Evolutionary conservation across 2,329 filamentous ascomycete genomes (phyloP).

Genomic region (Stemphylium beticola): DNA sequence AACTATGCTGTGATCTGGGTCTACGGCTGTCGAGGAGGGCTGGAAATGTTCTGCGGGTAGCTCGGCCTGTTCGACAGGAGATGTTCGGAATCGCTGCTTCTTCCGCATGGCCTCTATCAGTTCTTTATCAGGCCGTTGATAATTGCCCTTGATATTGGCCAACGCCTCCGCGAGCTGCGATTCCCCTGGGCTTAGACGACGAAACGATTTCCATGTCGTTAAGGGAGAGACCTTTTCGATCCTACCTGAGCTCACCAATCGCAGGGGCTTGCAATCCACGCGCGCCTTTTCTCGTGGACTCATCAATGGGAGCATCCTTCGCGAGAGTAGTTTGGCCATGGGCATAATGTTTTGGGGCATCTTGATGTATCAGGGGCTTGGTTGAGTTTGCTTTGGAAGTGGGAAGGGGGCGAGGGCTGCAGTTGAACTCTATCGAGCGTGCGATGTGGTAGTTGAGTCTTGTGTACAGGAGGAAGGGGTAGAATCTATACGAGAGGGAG

Average conservation of each 20-base stretch:
- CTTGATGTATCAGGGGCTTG: neutral
- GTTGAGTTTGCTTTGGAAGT: neutral
- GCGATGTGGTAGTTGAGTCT: too few species aligned
- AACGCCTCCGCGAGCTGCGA: neutral
- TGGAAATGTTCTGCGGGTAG: too few species aligned
- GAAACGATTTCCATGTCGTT: neutral
- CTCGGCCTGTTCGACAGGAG: neutral
- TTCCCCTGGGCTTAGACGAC: neutral
- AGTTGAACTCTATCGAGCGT: too few species aligned
- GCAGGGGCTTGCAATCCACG: neutral
- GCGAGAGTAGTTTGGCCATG: neutral
- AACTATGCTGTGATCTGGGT: neutral
- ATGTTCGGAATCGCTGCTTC: neutral
- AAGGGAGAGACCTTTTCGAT: neutral
- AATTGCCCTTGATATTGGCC: slow-evolving; percentile 2
- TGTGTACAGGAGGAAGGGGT: neutral
- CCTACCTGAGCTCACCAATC: neutral
- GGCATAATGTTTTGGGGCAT: neutral
- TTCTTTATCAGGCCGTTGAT: slow-evolving; percentile 1
- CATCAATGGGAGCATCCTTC: neutral
- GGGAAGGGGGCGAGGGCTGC: too few species aligned
- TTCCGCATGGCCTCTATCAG: neutral
- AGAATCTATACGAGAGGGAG: neutral
- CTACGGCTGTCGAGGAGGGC: neutral
- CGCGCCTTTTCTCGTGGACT: too few species aligned